These are phyloP conservation scores for Umbelopsis vinacea DNA, from an alignment of 192 early-diverging fungal genomes.

Conservation along the genomic window DNA sequence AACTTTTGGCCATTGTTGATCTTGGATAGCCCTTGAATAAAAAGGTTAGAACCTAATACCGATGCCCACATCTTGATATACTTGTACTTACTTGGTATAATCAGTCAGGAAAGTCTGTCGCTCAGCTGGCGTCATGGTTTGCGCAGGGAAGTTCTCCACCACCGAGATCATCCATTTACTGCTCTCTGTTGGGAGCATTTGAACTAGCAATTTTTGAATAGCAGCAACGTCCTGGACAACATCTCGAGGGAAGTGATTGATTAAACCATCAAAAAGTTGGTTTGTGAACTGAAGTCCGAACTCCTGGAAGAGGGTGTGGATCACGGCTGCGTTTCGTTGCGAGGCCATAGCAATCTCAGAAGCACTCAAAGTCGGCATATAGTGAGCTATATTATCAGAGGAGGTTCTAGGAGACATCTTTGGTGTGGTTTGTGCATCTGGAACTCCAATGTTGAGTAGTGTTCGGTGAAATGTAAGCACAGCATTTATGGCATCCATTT, in stretches of 20 bases:
- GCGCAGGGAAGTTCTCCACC: slow-evolving; percentile 47
- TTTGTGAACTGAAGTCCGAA: slow-evolving; percentile 48
- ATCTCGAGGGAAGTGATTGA: slow-evolving; percentile 58
- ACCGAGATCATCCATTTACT: slow-evolving; percentile 53
- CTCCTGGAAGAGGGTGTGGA: slow-evolving; percentile 45
- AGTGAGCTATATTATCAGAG: neutral
- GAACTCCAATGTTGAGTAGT: slow-evolving; percentile 41
- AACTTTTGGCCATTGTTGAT: slow-evolving; percentile 55
- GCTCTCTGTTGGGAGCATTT: slow-evolving; percentile 53
- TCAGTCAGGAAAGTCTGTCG: slow-evolving; percentile 55
- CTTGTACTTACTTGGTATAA: slow-evolving; percentile 57
- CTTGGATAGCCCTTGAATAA: slow-evolving; percentile 51
- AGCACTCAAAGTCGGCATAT: slow-evolving; percentile 16
- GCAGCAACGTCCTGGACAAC: slow-evolving; percentile 58
- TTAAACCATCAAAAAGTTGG: slow-evolving; percentile 57
- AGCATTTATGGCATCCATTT: slow-evolving; percentile 52
- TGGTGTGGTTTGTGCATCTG: slow-evolving; percentile 22
- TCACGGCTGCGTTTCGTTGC: slow-evolving; percentile 33
- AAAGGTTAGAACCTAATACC: neutral
- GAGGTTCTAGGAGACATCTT: slow-evolving; percentile 3
- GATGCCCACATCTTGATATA: too few species aligned
- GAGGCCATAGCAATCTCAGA: slow-evolving; percentile 20
- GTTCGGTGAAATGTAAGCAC: slow-evolving; percentile 53
- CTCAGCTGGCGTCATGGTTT: slow-evolving; percentile 47
- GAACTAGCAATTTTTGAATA: slow-evolving; percentile 49